Evolutionary conservation across 306 rosid genomes (phyloP).

Genomic region (Trichosanthes cucumerina): DNA sequence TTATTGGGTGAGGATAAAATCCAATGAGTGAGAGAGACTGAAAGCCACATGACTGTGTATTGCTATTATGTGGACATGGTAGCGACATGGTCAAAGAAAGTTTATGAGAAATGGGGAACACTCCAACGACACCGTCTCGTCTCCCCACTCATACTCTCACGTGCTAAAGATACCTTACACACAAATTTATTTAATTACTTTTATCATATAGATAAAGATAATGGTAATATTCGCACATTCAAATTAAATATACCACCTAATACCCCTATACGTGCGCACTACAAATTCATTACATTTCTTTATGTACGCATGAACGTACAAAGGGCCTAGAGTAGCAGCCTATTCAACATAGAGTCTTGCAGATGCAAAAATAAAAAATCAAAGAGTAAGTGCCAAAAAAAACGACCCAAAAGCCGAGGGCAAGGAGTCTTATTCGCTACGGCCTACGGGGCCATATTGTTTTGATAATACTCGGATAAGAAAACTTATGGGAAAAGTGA

Average conservation of each 20-base stretch:
- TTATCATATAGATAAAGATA: not conserved
- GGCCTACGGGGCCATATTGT: not conserved
- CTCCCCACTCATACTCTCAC: slow-evolving; percentile 26
- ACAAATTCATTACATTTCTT: not conserved
- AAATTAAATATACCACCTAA: not conserved
- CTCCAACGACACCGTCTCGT: slow-evolving; percentile 23
- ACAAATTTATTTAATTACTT: not conserved
- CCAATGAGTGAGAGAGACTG: not conserved
- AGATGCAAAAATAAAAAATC: not conserved
- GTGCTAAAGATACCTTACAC: slow-evolving; percentile 13
- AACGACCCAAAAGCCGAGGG: not conserved
- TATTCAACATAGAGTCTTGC: not conserved
- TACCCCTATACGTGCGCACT: slow-evolving; percentile 1
- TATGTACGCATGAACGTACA: not conserved
- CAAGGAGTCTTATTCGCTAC: not conserved
- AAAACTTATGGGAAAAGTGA: not conserved
- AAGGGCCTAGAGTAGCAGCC: not conserved
- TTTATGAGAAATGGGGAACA: slow-evolving; percentile 31
- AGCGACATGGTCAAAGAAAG: slow-evolving; percentile 25
- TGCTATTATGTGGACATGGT: slow-evolving; percentile 28
- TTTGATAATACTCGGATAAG: not conserved
- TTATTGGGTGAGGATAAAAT: not conserved
- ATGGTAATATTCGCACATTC: not conserved
- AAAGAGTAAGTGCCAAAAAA: not conserved
- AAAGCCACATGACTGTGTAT: slow-evolving; percentile 20